These are phyloP conservation scores for Santalum album DNA, from an alignment of 164 flowering plant genomes.

Conservation along the genomic window DNA sequence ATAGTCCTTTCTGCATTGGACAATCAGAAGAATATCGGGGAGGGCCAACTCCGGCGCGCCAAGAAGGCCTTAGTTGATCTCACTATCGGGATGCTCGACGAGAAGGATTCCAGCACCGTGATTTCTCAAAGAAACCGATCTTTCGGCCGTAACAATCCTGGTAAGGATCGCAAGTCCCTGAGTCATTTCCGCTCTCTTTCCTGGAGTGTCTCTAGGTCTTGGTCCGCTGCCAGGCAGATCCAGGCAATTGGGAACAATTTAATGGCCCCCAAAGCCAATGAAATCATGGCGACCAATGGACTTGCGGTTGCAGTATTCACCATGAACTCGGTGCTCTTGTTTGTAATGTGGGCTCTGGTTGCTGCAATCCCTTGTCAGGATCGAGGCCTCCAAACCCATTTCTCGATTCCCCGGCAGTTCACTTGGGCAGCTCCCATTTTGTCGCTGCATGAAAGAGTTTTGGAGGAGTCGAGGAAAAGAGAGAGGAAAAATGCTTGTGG, in stretches of 20 bases:
- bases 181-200: conserved; percentile 70
- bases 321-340: conserved; percentile 59
- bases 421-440: conserved; percentile 56
- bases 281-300: conserved; percentile 51
- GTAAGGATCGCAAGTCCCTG: conserved; percentile 21
- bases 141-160: conserved; percentile 44
- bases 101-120: conserved; percentile 44
- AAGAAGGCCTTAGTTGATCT: conserved; percentile 80
- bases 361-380: conserved; percentile 98
- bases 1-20: conserved; percentile 63
- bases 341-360: conserved; percentile 85
- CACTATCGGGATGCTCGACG: conserved; percentile 70
- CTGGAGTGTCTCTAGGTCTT: conserved; percentile 91
- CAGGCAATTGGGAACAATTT: conserved; percentile 73
- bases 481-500: conserved; percentile 59
- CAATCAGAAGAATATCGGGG: conserved; percentile 35
- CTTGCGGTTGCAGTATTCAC: conserved; percentile 55
- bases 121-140: conserved; percentile 63
- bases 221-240: conserved; percentile 80
- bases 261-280: conserved; percentile 44
- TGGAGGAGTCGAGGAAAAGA: conserved; percentile 79
- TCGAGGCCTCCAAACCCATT: conserved; percentile 72
- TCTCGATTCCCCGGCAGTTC: conserved; percentile 53
- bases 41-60: conserved; percentile 78
- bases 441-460: conserved; percentile 61